Conservation (phyloP, 768 basidiomycete species). For the Gloeopeniophorella convolvens region DNA sequence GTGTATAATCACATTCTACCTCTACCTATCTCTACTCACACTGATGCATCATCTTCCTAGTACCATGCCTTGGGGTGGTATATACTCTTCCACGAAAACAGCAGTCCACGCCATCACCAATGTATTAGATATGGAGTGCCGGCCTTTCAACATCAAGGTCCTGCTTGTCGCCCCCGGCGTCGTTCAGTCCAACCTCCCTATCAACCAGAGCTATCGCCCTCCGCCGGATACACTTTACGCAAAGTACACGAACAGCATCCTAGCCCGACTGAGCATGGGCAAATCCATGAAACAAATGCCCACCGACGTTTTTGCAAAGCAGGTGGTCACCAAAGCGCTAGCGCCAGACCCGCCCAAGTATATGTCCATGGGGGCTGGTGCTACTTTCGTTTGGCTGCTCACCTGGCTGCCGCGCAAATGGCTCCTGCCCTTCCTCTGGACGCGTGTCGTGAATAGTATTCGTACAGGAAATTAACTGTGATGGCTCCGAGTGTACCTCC, state of each 20-base stretch:
- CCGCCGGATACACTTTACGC: conserved; percentile 47
- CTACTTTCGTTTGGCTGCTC: conserved; percentile 38
- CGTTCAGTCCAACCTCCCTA: conserved; percentile 58
- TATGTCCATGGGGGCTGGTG: conserved; percentile 41
- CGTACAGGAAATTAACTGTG: too few species aligned
- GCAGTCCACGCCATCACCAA: conserved; percentile 56
- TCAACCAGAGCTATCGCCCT: conserved; percentile 41
- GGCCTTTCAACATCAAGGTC: conserved; percentile 63
- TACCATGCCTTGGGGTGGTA: conserved; percentile 60
- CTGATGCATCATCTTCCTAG: conserved; percentile 31
- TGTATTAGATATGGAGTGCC: conserved; percentile 65
- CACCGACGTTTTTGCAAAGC: conserved; percentile 43
- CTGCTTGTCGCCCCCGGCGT: conserved; percentile 63
- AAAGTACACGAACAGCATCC: conserved; percentile 45
- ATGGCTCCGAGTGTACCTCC: too few species aligned
- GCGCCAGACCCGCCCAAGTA: conserved; percentile 43
- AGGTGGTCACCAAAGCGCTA: conserved; percentile 46
- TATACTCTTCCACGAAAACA: conserved; percentile 54
- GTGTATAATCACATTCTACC: conserved; percentile 22
- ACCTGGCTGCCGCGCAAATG: conserved; percentile 46
- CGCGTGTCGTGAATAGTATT: too few species aligned
- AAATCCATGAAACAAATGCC: conserved; percentile 49
- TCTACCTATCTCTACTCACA: too few species aligned
- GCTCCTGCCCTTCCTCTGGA: conserved; percentile 41
- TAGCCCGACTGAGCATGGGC: conserved; percentile 47